phyloP scores from a whole-genome alignment of 176 grass and related monocot genomes.

The Urochloa ruziziensis region DNA sequence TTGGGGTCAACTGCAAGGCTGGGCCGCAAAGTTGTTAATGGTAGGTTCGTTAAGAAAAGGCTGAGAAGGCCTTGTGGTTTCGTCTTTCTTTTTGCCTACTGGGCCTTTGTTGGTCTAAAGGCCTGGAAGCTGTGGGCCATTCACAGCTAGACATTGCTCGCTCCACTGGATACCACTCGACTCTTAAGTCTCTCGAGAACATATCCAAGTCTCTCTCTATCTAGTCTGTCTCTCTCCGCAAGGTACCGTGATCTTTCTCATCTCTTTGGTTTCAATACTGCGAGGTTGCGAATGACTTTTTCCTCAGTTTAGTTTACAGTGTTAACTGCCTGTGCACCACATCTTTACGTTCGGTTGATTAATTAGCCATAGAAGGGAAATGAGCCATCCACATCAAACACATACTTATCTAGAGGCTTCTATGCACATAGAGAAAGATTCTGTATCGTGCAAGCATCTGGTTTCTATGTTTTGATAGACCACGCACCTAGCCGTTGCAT shows the following conservation, averaged over 20 bases:
- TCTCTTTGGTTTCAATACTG: neutral
- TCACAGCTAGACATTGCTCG: neutral
- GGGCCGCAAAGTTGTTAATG: conserved; percentile 4
- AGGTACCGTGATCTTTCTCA: neutral
- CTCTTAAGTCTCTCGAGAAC: too few relatives aligned
- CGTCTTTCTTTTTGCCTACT: neutral
- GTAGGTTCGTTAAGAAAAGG: neutral
- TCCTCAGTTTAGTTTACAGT: neutral
- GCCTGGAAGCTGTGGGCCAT: conserved; percentile 23
- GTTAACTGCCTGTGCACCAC: neutral
- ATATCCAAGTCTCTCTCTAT: too few relatives aligned
- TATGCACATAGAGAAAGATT: neutral
- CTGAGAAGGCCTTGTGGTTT: neutral
- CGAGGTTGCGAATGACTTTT: neutral
- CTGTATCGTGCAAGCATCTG: neutral
- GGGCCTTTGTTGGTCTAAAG: conserved; percentile 34
- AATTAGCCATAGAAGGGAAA: neutral
- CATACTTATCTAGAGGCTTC: neutral
- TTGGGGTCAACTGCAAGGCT: conserved; percentile 11
- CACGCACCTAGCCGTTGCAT: neutral
- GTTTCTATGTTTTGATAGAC: neutral
- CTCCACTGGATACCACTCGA: neutral
- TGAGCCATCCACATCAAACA: too few relatives aligned
- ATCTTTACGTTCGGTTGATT: neutral
- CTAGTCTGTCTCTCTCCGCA: neutral